phyloP scores from a whole-genome alignment of 108 stramenopile species.

The Aurantiochytrium sp. region DNA sequence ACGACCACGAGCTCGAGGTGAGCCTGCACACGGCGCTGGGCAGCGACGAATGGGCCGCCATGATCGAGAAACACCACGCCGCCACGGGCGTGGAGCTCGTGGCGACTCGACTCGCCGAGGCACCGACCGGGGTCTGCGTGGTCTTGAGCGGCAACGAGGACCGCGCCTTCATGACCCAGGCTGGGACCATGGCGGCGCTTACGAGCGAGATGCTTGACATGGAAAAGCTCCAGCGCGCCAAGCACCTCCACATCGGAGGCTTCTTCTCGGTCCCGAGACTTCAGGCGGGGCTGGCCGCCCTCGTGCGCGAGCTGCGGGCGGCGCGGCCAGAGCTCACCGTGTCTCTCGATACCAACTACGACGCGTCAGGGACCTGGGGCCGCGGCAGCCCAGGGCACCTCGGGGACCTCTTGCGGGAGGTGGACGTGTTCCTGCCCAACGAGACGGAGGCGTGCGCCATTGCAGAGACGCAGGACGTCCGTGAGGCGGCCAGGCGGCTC shows the following conservation, averaged over 20 bases:
- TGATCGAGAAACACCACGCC: not conserved
- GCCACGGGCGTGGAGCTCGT: not conserved
- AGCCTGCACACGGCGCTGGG: conserved; percentile 4
- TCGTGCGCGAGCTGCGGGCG: not conserved
- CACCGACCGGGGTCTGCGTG: not conserved
- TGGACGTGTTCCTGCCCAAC: not conserved
- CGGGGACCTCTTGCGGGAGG: not conserved
- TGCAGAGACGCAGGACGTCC: not conserved
- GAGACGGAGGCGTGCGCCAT: conserved; percentile 8
- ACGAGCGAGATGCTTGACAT: not conserved
- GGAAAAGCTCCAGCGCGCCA: not conserved
- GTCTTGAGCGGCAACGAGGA: not conserved
- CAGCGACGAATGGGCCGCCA: not conserved
- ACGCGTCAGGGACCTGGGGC: conserved; percentile 1
- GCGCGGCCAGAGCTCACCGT: not conserved
- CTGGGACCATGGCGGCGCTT: not conserved
- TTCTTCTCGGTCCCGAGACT: not conserved
- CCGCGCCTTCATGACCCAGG: not conserved
- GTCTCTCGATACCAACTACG: not conserved
- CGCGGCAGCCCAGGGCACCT: not conserved
- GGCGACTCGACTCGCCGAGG: not conserved
- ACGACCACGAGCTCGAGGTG: not conserved
- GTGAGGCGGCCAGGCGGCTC: not conserved
- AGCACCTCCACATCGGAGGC: not conserved
- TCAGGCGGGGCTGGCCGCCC: not conserved